These are phyloP conservation scores for Abelmoschus esculentus DNA, from an alignment of 345 rosid species.

Conservation along the genomic window DNA sequence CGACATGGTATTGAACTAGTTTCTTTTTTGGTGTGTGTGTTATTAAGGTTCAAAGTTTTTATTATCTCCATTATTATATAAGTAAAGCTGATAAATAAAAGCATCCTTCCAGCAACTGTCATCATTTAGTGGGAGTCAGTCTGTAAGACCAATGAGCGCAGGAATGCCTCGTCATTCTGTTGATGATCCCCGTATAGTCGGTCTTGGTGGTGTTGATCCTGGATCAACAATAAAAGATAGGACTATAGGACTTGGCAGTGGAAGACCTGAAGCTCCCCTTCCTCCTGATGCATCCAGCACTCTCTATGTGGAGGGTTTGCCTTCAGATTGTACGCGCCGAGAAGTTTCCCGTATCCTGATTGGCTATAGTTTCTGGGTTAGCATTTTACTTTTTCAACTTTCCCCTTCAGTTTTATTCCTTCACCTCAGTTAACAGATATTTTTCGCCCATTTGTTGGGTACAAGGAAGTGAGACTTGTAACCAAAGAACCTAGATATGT, in stretches of 20 bases:
- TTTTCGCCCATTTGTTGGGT: slow-evolving; percentile 70
- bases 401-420: slow-evolving; percentile 23
- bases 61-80: neutral
- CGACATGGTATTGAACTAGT: slow-evolving; percentile 25
- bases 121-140: slow-evolving; percentile 38
- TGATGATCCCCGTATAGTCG: slow-evolving; percentile 34
- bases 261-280: slow-evolving; percentile 42
- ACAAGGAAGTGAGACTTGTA: slow-evolving; percentile 66
- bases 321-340: slow-evolving; percentile 42
- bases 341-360: slow-evolving; percentile 64
- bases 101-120: slow-evolving; percentile 37
- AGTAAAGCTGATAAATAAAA: slow-evolving; percentile 4
- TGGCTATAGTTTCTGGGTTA: neutral
- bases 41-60: neutral
- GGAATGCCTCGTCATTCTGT: slow-evolving; percentile 28
- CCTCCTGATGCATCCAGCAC: slow-evolving; percentile 59
- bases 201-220: slow-evolving; percentile 34
- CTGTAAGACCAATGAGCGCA: slow-evolving; percentile 35
- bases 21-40: neutral
- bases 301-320: slow-evolving; percentile 63
- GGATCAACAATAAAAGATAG: slow-evolving; percentile 33
- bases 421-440: slow-evolving; percentile 41
- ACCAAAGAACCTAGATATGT: slow-evolving; percentile 57
- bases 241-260: slow-evolving; percentile 33
- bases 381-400: neutral